Evolutionary conservation across 352 stramenopile species (phyloP), one percentile per base, ranked within the genome.

Genomic region (Pythium grandisporangium): DNA sequence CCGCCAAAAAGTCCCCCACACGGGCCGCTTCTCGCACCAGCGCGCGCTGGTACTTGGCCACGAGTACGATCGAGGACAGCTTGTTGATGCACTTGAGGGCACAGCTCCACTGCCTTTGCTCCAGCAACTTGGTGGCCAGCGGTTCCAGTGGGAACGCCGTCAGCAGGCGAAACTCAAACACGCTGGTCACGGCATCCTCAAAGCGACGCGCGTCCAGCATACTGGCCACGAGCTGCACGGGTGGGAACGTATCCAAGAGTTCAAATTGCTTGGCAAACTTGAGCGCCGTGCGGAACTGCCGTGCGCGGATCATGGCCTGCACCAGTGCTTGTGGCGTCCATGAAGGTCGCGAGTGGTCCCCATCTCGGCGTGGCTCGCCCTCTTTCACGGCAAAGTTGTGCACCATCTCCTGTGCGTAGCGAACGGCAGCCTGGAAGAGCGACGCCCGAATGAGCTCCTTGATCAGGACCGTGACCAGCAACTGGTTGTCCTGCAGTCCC

Each of bases 31-130:
- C 71, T 0, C 64, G 65, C 36, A 90, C 73, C 6, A 90, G 51
- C 8, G 61, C 66, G 26, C 82, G 58, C 1, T 52, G 50, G 23
- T 42, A 58, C 25, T 70, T 66, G 36, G 75, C 73, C 20, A 70
- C 61, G 16, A 54, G 30, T 12, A 76, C 62, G 26, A 65, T 79
- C 3, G 58, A 45, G n/a, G 55, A 37, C 11, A 85, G n/a, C 38
- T 86, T 84, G 58, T 78, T 81, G 48, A 93, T 85, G 44, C 69
- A 89, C 50, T 93, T 93, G 37, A 84, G 50, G 0, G 73, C 77
- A 21, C 74, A 53, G 7, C 55, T 47, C 80, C 76, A 93, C 43
- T 90, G 77, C 3, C 66, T 55, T 25, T 84, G 55, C 36, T 81
- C 53, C 16, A 93, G 61, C 58, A 93, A 71, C 47, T 73, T 70